These are phyloP conservation scores for Verticillium zaregamsianum DNA, from an alignment of 2,329 filamentous ascomycete species.

Conservation along the genomic window DNA sequence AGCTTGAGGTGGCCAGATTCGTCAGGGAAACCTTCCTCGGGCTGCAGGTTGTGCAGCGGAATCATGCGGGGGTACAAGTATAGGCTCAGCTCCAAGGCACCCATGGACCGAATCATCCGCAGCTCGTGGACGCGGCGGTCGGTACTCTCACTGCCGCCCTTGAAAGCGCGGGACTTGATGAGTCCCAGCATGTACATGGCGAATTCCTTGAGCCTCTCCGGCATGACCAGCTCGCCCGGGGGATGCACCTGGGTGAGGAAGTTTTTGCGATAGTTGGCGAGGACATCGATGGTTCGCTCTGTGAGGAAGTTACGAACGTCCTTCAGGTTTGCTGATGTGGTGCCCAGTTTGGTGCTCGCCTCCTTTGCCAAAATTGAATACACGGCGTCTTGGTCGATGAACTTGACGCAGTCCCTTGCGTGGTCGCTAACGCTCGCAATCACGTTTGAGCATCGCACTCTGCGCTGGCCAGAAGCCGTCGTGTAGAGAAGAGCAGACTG, in stretches of 20 bases:
- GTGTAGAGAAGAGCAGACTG: conserved; percentile 94
- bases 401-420: conserved; percentile 81
- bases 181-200: conserved; percentile 92
- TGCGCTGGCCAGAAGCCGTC: conserved; percentile 79
- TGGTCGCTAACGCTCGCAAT: conserved; percentile 89
- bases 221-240: conserved; percentile 88
- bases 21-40: conserved; percentile 90
- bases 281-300: conserved; percentile 89
- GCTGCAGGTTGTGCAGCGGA: conserved; percentile 81
- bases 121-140: conserved; percentile 90
- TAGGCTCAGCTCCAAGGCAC: conserved; percentile 76
- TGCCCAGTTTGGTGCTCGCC: conserved; percentile 76
- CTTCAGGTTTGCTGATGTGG: conserved; percentile 68
- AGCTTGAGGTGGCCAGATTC: conserved; percentile 83
- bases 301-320: conserved; percentile 80
- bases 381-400: conserved; percentile 93
- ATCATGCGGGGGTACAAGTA: conserved; percentile 96
- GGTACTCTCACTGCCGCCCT: conserved; percentile 84
- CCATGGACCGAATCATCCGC: conserved; percentile 85
- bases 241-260: conserved; percentile 79
- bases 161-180: conserved; percentile 88
- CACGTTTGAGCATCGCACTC: conserved; percentile 88
- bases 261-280: conserved; percentile 89
- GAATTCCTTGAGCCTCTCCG: conserved; percentile 93
- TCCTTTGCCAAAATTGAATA: conserved; percentile 88